Base-by-base conservation (phyloP, 2,329 filamentous ascomycete genomes). In the Diaporthe sp. region DNA sequence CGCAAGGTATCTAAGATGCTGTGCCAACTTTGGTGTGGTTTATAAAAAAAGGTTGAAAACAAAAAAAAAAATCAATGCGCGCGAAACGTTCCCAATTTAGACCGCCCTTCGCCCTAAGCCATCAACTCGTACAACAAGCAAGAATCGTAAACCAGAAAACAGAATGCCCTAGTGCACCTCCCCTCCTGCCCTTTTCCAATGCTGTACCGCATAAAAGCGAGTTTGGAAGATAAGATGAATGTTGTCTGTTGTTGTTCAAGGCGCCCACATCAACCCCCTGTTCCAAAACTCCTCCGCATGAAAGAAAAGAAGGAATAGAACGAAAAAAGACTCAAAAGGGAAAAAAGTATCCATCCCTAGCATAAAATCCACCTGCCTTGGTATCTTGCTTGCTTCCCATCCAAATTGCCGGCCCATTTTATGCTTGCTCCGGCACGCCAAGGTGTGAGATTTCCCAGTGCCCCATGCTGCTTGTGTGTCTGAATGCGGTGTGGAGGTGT, bases 401-500 rank as follows among this genome's bases (percentile, higher is more conserved):
- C 59, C 62, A 61, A 67, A 55, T 74, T 74, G 49, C 61, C 67
- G 44, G 65, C 72, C 62, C 59, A 62, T 73, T 62, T 65, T 55
- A 57, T 57, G 58, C 55, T 55, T 44, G 44, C 58, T 75, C 72
- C 65, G 49, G 51, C 71, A 76, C 72, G 62, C 72, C 72, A 74
- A 71, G 67, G 57, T 61, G 39, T 67, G 25, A 34, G 49, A 61
- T 72, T 46, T 58, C 61, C 65, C 65, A 69, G 49, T 31, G 65
- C 34, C 65, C 34, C 65, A 69, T 55, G 65, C 65, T 70, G n/a
- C 28, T 67, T 31, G 51, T 73, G 57, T 71, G 71, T 61, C 46
- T 76, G 55, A 53, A 59, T 65, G 62, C 49, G 42, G 37, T 58
- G 51, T 46, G 49, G 53, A 67, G 59, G 51, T 55, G 46, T 61